phyloP scores from a whole-genome alignment of 1,284 basidiomycete genomes.

The Trametes hirsuta region DNA sequence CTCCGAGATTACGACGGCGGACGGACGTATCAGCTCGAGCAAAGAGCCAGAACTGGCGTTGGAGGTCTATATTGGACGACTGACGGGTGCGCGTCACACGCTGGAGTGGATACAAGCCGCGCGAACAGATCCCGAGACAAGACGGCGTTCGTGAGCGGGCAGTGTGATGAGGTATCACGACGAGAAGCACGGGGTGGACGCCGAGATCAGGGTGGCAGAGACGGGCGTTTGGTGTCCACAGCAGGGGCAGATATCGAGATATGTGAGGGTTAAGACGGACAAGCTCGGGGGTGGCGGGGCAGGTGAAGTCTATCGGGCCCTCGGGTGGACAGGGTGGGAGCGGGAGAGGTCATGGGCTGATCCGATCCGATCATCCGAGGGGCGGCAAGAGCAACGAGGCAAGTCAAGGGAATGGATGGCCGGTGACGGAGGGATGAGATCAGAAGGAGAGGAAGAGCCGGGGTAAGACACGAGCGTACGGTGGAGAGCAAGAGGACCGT shows the following conservation, averaged over 20 bases:
- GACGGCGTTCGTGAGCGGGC: neutral
- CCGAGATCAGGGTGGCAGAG: neutral
- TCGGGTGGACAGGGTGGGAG: neutral
- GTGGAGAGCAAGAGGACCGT: conserved; percentile 3
- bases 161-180: conserved; percentile 6
- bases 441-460: conserved; percentile 2
- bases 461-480: conserved; percentile 7
- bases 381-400: conserved; percentile 16
- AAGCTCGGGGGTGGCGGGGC: neutral
- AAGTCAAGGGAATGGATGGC: neutral
- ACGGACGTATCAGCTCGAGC: conserved; percentile 1
- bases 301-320: conserved; percentile 1
- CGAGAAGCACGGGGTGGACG: neutral
- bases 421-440: conserved; percentile 14
- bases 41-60: neutral
- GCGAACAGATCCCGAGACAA: conserved; percentile 12
- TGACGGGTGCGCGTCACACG: neutral
- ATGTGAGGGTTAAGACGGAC: neutral
- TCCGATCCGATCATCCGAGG: conserved; percentile 23
- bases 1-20: conserved; percentile 9
- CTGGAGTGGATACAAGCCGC: neutral
- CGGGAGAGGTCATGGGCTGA: conserved; percentile 20
- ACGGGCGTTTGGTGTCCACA: neutral
- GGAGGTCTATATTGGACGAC: neutral
- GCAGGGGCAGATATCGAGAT: neutral